These are phyloP conservation scores for Yamagishiella unicocca DNA, from an alignment of 139 green algal genomes.

Conservation along the genomic window DNA sequence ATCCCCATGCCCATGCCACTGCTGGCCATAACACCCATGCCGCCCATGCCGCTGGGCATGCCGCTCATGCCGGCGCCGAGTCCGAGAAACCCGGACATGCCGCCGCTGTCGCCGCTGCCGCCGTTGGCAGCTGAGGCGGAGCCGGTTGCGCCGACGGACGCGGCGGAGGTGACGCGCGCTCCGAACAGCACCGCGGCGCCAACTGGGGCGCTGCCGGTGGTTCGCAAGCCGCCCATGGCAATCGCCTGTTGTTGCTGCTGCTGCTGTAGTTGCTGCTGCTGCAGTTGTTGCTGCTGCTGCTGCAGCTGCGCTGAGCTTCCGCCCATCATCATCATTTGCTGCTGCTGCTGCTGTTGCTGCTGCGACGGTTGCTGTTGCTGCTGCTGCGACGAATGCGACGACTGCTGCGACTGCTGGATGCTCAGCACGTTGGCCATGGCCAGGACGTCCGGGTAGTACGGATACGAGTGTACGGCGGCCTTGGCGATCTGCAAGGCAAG, in stretches of 20 bases:
- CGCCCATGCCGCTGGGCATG: background rate
- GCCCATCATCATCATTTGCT: slow-evolving; percentile 4
- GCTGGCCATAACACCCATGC: too few relatives aligned
- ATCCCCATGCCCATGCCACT: background rate
- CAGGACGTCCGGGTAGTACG: slow-evolving; percentile 51
- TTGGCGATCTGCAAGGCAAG: slow-evolving; percentile 49
- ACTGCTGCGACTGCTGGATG: background rate
- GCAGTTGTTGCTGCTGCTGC: background rate
- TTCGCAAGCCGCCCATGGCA: background rate
- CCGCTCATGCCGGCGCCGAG: background rate
- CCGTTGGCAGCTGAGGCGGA: background rate
- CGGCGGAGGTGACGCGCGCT: background rate
- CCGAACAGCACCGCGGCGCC: background rate
- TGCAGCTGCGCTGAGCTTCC: background rate
- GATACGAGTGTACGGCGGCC: slow-evolving; percentile 40
- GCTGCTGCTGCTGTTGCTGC: slow-evolving; percentile 6
- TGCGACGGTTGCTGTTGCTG: background rate
- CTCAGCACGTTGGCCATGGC: slow-evolving; percentile 50
- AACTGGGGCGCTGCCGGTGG: background rate
- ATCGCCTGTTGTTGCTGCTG: background rate
- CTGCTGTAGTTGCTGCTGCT: background rate
- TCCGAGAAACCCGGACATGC: background rate
- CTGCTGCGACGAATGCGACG: background rate
- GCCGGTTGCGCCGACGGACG: background rate
- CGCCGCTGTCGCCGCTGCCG: background rate